Percentiles rank a stretch among this genome's conserved stretches.
Evolutionary conservation across 768 basidiomycete genomes (phyloP).

Genomic region (Boletus tylopilopsis): DNA sequence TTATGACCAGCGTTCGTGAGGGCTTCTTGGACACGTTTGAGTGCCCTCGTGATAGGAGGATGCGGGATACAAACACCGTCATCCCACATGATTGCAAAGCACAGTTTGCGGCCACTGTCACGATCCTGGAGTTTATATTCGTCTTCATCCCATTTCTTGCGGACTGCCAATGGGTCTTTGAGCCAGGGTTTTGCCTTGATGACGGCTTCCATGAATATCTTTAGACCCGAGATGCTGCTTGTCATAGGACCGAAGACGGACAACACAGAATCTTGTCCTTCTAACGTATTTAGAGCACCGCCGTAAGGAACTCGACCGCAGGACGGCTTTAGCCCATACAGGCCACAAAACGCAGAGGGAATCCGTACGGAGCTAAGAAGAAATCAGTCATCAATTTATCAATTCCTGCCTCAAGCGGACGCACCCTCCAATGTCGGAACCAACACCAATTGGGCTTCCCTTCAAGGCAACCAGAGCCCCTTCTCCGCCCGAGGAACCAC

Average conservation of each 20-base stretch:
- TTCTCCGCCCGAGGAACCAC: slow-evolving; percentile 87
- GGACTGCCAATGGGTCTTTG: slow-evolving; percentile 54
- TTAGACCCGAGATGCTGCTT: slow-evolving; percentile 55
- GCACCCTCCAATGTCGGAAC: slow-evolving; percentile 80
- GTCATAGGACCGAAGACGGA: slow-evolving; percentile 77
- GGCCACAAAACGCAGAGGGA: slow-evolving; percentile 61
- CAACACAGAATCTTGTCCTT: slow-evolving; percentile 67
- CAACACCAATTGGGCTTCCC: slow-evolving; percentile 57
- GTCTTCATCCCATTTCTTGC: slow-evolving; percentile 58
- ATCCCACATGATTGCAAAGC: slow-evolving; percentile 65
- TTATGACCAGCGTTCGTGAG: slow-evolving; percentile 60
- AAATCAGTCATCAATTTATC: neutral
- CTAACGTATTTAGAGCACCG: slow-evolving; percentile 59
- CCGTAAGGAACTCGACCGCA: slow-evolving; percentile 67
- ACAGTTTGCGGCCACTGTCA: slow-evolving; percentile 46
- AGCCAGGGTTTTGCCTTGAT: slow-evolving; percentile 60
- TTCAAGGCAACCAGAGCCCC: slow-evolving; percentile 60
- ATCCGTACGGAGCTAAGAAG: slow-evolving; percentile 61
- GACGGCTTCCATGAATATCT: slow-evolving; percentile 62
- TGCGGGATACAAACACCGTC: slow-evolving; percentile 58
- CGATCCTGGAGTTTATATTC: slow-evolving; percentile 60
- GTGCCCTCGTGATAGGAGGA: slow-evolving; percentile 60
- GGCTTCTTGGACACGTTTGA: slow-evolving; percentile 54
- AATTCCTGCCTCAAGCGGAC: slow-evolving; percentile 4
- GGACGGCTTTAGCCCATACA: slow-evolving; percentile 71